phyloP scores from a whole-genome alignment of 768 basidiomycete genomes.

The Tephrocybe sp. region DNA sequence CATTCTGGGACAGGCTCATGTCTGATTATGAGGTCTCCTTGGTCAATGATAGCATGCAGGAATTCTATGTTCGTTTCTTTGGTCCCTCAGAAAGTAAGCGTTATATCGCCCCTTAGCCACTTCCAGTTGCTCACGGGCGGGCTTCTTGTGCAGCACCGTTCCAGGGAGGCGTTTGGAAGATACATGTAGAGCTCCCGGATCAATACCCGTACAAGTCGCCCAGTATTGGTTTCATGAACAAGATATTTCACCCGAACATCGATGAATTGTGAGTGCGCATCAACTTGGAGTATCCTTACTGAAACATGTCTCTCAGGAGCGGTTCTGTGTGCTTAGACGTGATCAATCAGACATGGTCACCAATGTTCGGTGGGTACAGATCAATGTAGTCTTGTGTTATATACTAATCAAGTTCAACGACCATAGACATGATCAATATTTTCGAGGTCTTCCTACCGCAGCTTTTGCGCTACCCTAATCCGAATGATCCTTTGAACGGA shows the following conservation, averaged over 20 bases:
- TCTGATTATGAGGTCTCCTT: conserved; percentile 97
- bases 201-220: conserved; percentile 99
- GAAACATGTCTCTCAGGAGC: conserved; percentile 51
- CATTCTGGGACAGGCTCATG: conserved; percentile 68
- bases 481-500: conserved; percentile 95
- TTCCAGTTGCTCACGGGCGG: conserved; percentile 5
- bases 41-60: conserved; percentile 98
- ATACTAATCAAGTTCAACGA: conserved; percentile 5
- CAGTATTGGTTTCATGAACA: conserved; percentile 99
- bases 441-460: conserved; percentile 98
- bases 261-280: conserved; percentile 83
- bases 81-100: conserved; percentile 90
- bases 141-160: conserved; percentile 71
- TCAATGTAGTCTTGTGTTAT: not conserved
- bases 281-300: conserved; percentile 8
- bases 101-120: not conserved
- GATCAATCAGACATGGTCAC: conserved; percentile 99
- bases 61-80: conserved; percentile 95
- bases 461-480: conserved; percentile 95
- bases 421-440: conserved; percentile 96
- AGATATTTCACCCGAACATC: conserved; percentile 99
- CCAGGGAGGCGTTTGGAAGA: conserved; percentile 98
- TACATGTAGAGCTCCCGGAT: conserved; percentile 97
- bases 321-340: conserved; percentile 98
- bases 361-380: conserved; percentile 91